These are phyloP conservation scores for Xanthoconium separans DNA, from an alignment of 1,284 basidiomycete species.

Conservation along the genomic window DNA sequence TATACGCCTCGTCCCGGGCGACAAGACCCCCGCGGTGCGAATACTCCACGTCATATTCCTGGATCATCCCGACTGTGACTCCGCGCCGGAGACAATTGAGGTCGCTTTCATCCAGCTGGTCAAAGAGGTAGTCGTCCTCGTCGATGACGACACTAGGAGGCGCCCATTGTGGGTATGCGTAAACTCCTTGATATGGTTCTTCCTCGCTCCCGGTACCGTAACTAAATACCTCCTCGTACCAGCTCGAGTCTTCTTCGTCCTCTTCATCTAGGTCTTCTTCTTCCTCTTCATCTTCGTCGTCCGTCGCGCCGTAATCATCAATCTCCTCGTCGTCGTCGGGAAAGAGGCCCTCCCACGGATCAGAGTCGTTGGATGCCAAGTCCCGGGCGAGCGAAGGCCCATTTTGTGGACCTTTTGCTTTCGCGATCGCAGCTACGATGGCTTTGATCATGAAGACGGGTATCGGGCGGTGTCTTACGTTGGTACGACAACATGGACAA, in stretches of 20 bases:
- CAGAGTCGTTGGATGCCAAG: constrained; percentile 36
- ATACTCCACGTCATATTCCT: constrained; percentile 54
- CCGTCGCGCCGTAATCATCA: constrained; percentile 40
- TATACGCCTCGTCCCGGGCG: constrained; percentile 39
- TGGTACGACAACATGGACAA: constrained; percentile 67
- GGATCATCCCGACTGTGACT: constrained; percentile 57
- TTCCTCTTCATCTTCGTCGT: constrained; percentile 31
- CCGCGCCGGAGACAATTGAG: constrained; percentile 59
- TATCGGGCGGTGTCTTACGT: constrained; percentile 56
- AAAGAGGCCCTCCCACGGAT: constrained; percentile 72
- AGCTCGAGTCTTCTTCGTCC: constrained; percentile 32
- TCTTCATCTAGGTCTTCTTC: constrained; percentile 31
- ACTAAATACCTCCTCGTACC: constrained; percentile 36
- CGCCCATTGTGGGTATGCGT: constrained; percentile 52
- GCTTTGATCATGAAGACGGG: constrained; percentile 68
- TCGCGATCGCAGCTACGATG: constrained; percentile 48
- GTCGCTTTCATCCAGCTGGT: constrained; percentile 37
- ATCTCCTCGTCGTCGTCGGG: constrained; percentile 42
- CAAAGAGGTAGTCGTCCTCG: constrained; percentile 38
- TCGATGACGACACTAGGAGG: constrained; percentile 47
- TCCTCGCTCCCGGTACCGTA: constrained; percentile 38
- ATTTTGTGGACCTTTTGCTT: constrained; percentile 32
- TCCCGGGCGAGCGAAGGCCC: constrained; percentile 24
- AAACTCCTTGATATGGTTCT: constrained; percentile 37
- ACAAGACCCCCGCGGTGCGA: constrained; percentile 50